These are phyloP conservation scores for Pneumocystis oryctolagi DNA, from an alignment of 1,139 yeast species.

Conservation along the genomic window DNA sequence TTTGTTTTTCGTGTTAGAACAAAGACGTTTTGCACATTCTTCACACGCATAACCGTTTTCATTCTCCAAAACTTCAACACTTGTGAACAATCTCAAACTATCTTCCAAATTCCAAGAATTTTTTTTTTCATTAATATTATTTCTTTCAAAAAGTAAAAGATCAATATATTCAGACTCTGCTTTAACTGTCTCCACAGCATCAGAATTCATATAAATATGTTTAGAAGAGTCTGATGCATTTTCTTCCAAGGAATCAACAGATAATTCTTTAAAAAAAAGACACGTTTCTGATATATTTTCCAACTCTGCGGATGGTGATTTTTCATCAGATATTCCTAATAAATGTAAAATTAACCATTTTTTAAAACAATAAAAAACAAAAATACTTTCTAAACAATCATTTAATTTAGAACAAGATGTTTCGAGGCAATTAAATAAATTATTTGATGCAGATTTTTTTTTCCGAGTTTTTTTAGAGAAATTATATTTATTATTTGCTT, in stretches of 20 bases:
- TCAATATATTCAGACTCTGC: neutral
- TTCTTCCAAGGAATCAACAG: neutral
- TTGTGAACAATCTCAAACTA: constrained; percentile 10
- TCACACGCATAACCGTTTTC: constrained; percentile 14
- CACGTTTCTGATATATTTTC: neutral
- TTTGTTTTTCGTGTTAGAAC: neutral
- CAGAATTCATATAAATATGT: neutral
- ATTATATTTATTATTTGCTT: neutral
- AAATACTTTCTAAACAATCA: neutral
- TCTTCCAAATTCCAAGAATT: constrained; percentile 7
- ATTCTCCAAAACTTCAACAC: constrained; percentile 10
- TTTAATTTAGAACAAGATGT: neutral
- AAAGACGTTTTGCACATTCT: constrained; percentile 10
- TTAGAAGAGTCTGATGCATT: neutral
- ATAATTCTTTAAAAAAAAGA: neutral
- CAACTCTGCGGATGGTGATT: neutral
- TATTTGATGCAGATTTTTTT: neutral
- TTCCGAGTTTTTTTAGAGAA: neutral
- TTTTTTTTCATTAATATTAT: neutral
- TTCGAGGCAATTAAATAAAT: neutral
- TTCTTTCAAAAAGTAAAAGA: neutral
- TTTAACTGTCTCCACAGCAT: neutral
- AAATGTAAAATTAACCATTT: neutral
- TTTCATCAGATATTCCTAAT: neutral
- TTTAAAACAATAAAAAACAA: neutral